A percentile compares a stretch with the other conserved stretches of the same genome.
phyloP scores from a whole-genome alignment of 305 asterid species.

The Fraxinus floribunda region DNA sequence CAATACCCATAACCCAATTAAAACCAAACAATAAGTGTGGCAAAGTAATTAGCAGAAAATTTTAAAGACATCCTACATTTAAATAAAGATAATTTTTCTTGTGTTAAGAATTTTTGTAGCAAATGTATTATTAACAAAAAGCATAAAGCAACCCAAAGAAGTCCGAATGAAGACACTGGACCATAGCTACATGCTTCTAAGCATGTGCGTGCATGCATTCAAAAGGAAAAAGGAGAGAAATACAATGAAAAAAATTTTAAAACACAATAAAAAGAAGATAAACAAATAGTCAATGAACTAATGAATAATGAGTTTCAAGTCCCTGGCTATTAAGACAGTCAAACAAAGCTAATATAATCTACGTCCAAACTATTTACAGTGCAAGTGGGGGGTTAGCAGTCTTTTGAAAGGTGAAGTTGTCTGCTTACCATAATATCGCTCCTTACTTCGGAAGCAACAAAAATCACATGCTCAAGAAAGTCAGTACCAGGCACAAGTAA shows the following conservation, averaged over 20 bases:
- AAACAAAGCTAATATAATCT: neutral
- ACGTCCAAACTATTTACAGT: neutral
- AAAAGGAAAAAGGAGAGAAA: neutral
- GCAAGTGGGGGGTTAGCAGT: neutral
- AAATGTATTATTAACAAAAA: neutral
- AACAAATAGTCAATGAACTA: neutral
- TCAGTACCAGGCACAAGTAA: neutral
- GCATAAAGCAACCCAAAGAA: neutral
- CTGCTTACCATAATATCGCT: neutral
- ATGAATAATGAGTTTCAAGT: neutral
- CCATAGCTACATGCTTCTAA: neutral
- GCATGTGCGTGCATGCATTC: neutral
- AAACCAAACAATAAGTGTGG: neutral
- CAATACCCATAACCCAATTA: neutral
- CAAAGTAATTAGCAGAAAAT: neutral
- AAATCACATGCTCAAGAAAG: neutral
- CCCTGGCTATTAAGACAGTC: neutral
- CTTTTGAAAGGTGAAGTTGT: neutral
- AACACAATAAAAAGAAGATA: neutral
- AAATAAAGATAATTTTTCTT: neutral
- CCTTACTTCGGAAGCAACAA: neutral
- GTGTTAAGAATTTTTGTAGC: neutral
- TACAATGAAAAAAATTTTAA: neutral
- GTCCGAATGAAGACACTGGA: neutral
- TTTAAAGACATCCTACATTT: neutral